Conservation (phyloP, 2,329 filamentous ascomycete species). For the Aureobasidium sp. region DNA sequence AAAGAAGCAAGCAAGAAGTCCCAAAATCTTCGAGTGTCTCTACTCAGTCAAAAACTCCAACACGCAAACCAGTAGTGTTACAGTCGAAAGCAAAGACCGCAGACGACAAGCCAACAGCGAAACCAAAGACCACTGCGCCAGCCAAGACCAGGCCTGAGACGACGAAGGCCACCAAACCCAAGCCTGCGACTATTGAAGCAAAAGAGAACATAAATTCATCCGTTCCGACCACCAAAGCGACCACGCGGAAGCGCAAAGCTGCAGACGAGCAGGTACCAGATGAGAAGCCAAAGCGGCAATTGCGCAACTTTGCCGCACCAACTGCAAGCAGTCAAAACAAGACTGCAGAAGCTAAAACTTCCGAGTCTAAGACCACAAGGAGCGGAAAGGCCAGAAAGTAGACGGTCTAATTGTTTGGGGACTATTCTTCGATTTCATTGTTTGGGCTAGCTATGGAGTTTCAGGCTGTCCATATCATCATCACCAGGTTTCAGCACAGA, state of each 20-base stretch:
- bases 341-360: neutral
- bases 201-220: neutral
- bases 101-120: neutral
- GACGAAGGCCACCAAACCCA: neutral
- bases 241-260: conserved; percentile 24
- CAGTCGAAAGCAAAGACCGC: neutral
- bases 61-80: neutral
- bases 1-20: neutral
- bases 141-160: neutral
- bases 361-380: conserved; percentile 2
- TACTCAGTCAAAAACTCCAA: neutral
- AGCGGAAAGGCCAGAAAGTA: conserved; percentile 8
- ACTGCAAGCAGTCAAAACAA: conserved; percentile 28
- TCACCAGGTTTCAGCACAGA: conserved; percentile 5
- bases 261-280: conserved; percentile 16
- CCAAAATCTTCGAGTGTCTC: neutral
- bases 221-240: neutral
- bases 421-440: neutral
- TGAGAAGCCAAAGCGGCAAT: conserved; percentile 22
- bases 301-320: conserved; percentile 26
- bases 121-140: neutral
- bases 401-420: neutral
- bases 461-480: neutral
- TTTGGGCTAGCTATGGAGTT: neutral
- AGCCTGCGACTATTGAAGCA: neutral